Evolutionary conservation across 148 eudicot species (phyloP).

Genomic region (Limonium bicolor): DNA sequence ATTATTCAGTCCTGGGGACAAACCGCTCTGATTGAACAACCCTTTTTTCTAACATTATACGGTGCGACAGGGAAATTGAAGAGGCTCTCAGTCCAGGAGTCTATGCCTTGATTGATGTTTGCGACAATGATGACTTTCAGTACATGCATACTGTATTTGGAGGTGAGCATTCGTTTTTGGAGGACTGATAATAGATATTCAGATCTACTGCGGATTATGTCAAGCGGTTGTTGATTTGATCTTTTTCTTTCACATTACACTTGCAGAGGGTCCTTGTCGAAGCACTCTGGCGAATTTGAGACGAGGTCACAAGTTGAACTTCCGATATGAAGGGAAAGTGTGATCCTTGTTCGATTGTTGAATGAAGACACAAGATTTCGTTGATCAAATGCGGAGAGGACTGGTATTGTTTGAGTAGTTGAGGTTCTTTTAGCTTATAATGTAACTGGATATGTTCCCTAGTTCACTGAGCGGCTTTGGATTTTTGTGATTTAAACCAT

Average conservation of each 20-base stretch:
- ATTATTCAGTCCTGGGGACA: background rate
- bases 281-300: constrained; percentile 67
- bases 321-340: constrained; percentile 80
- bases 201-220: background rate
- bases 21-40: background rate
- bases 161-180: constrained; percentile 23
- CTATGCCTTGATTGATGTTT: constrained; percentile 76
- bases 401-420: too few relatives aligned
- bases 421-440: too few relatives aligned
- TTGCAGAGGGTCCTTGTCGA: constrained; percentile 94
- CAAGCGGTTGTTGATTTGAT: background rate
- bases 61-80: constrained; percentile 56
- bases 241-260: background rate
- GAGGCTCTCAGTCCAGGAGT: constrained; percentile 84
- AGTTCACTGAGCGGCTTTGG: too few relatives aligned
- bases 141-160: constrained; percentile 76
- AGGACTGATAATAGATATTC: background rate
- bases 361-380: too few relatives aligned
- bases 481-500: too few relatives aligned
- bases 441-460: too few relatives aligned
- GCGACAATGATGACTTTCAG: constrained; percentile 82
- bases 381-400: too few relatives aligned
- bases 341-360: too few relatives aligned
- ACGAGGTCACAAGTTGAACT: constrained; percentile 63
- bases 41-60: background rate